Evolutionary conservation across 768 basidiomycete species (phyloP).

Genomic region (Rhodotorula diobovata): DNA sequence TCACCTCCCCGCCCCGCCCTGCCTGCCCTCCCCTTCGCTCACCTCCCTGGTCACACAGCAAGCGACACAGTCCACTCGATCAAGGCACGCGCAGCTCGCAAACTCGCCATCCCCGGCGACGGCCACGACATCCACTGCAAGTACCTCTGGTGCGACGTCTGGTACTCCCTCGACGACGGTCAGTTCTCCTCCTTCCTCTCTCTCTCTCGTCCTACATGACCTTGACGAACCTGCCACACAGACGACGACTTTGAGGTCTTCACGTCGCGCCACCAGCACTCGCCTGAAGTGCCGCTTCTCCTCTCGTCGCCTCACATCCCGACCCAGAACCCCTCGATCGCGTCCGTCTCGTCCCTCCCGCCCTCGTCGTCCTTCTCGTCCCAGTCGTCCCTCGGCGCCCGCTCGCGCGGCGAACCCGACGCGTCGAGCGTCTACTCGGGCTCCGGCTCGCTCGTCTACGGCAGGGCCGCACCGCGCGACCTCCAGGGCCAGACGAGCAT

Average conservation of each 20-base stretch:
- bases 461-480: conserved; percentile 22
- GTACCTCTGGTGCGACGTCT: conserved; percentile 42
- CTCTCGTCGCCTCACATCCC: conserved; percentile 36
- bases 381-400: conserved; percentile 2
- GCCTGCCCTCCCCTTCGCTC: background rate
- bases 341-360: conserved; percentile 35
- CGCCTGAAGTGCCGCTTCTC: conserved; percentile 31
- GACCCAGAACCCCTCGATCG: conserved; percentile 38
- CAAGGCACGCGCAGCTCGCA: conserved; percentile 29
- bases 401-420: conserved; percentile 10
- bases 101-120: conserved; percentile 30
- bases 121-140: conserved; percentile 23
- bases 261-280: conserved; percentile 8
- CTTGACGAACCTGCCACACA: conserved; percentile 1
- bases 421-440: conserved; percentile 35
- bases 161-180: conserved; percentile 43
- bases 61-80: conserved; percentile 27
- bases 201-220: too few species aligned
- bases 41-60: background rate
- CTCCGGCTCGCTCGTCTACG: conserved; percentile 33
- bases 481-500: conserved; percentile 22
- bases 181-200: background rate
- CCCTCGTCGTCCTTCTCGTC: conserved; percentile 19
- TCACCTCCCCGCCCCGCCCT: background rate
- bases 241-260: conserved; percentile 44